A percentile compares a stretch with the other conserved stretches of the same genome.
Conservation (phyloP, 1,139 yeast genomes). For the Suhomyces bokatorum region DNA sequence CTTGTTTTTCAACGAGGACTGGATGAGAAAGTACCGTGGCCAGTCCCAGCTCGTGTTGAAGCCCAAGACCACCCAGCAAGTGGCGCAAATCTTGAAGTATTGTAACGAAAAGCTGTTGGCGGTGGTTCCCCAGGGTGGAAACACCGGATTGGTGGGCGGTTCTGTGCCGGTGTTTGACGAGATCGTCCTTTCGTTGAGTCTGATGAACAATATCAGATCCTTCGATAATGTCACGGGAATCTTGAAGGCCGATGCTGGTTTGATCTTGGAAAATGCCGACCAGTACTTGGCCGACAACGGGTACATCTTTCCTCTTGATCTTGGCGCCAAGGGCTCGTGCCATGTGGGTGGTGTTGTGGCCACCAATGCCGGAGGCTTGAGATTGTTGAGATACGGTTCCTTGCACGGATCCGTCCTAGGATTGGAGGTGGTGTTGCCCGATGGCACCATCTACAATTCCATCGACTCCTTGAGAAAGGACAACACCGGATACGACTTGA, state of each 20-base stretch:
- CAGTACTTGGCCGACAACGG: conserved; percentile 75
- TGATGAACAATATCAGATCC: conserved; percentile 74
- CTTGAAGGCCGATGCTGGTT: conserved; percentile 87
- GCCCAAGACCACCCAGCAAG: conserved; percentile 82
- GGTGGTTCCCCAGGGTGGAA: conserved; percentile 96
- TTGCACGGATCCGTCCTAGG: conserved; percentile 92
- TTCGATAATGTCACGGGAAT: conserved; percentile 86
- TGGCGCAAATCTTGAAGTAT: conserved; percentile 72
- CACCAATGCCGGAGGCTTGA: conserved; percentile 94
- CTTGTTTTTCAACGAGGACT: conserved; percentile 79
- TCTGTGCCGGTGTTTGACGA: conserved; percentile 93
- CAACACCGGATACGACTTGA: conserved; percentile 90
- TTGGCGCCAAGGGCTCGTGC: conserved; percentile 97
- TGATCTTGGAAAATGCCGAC: conserved; percentile 85
- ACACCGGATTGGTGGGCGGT: conserved; percentile 96
- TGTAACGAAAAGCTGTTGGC: conserved; percentile 81
- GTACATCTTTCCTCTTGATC: conserved; percentile 87
- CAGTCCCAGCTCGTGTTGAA: conserved; percentile 79
- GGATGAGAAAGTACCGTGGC: conserved; percentile 95
- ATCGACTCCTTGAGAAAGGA: conserved; percentile 86
- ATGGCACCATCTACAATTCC: conserved; percentile 80
- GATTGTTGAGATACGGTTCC: conserved; percentile 86
- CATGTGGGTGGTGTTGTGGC: conserved; percentile 96
- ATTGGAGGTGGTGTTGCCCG: conserved; percentile 85
- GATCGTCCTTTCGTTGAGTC: conserved; percentile 67